Conservation (phyloP, 306 rosid genomes). For the Alnus glutinosa region DNA sequence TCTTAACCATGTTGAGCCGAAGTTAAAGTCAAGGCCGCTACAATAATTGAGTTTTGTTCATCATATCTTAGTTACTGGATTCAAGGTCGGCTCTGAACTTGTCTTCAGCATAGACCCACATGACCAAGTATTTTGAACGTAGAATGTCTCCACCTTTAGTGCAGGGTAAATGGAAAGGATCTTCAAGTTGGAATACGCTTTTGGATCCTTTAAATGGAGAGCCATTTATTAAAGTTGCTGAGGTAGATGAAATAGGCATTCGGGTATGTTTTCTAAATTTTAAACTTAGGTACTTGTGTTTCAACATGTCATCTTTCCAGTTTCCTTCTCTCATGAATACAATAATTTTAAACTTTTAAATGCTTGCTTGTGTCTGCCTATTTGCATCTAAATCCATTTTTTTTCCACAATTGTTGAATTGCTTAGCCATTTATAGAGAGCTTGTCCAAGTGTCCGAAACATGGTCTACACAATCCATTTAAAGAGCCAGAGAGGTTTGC, state of each 20-base stretch:
- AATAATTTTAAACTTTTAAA: conserved; percentile 12
- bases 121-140: conserved; percentile 2
- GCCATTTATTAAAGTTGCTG: conserved; percentile 84
- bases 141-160: conserved; percentile 52
- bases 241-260: conserved; percentile 78
- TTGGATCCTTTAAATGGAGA: conserved; percentile 96
- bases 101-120: background rate
- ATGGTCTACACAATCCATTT: conserved; percentile 94
- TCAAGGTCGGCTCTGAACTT: conserved; percentile 14
- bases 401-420: conserved; percentile 24
- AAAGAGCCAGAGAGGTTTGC: conserved; percentile 92
- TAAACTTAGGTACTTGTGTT: background rate
- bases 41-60: background rate
- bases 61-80: conserved; percentile 11
- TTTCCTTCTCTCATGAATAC: background rate
- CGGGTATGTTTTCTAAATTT: conserved; percentile 49
- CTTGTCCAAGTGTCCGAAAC: conserved; percentile 88
- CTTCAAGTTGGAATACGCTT: conserved; percentile 63
- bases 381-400: background rate
- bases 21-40: background rate
- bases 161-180: conserved; percentile 86
- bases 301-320: background rate
- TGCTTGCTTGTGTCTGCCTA: background rate
- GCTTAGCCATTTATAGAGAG: conserved; percentile 82
- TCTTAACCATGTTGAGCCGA: background rate